Evolutionary conservation across 345 rosid species (phyloP), one percentile per base, ranked within the genome.

Genomic region (Eucalyptus marginata): DNA sequence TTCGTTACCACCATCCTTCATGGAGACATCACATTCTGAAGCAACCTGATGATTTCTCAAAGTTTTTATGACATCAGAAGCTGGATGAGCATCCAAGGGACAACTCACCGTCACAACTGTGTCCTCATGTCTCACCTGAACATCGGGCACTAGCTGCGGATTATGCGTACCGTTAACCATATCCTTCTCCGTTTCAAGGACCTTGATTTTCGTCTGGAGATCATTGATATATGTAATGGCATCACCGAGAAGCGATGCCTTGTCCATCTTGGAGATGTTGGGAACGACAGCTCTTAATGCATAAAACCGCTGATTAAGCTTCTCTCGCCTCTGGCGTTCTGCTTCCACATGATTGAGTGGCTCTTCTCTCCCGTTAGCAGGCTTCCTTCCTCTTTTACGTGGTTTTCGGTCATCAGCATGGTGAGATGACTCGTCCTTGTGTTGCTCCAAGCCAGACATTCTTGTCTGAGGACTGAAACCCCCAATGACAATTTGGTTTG

Each of bases 341-440:
- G 99, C 99, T 93, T 97, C 99, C 76, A 98, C 99, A 8, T 98
- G 99, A 92, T 97, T 98, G 88, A 98, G 87, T 0, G 99, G 98
- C 91, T 98, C 99, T 91, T 97, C 99, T 90, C 99, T 94, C 51
- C 99, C 99, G 86, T 97, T 98, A 18, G 99, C 99, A 5, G 99
- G 99, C 89, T 97, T 97, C 89, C 99, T 94, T 10, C 98, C 99
- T 90, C 99, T 94, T 92, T 98, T 96, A 94, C 98, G 95, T 7
- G 99, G 99, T 89, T 96, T 98, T 50, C 94, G 94, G 88, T 98
- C 99, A 59, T 96, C 98, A 8, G 90, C 92, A 47, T 90, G 92
- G 87, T 94, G 91, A 22, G 94, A 89, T 7, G 92, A 89, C 90
- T 98, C 98, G 46, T 97, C 97, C 92, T 93, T 96, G 29, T 93